Percentiles rank a stretch among this genome's conserved stretches.
phyloP scores from a whole-genome alignment of 2,329 filamentous ascomycete species.

The Colletotrichum sp. region DNA sequence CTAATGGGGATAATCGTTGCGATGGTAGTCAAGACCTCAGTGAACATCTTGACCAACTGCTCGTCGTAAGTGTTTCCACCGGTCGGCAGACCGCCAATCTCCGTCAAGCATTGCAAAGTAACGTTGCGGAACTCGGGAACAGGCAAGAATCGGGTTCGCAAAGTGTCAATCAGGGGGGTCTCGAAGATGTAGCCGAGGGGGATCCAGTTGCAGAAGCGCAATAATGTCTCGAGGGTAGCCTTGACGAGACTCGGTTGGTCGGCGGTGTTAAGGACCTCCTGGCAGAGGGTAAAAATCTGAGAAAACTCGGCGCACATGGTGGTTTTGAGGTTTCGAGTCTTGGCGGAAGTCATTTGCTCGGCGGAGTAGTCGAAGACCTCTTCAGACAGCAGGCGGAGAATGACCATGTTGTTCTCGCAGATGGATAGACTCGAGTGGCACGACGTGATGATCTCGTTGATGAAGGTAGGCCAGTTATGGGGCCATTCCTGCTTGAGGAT shows the following conservation, averaged over 20 bases:
- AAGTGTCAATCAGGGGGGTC: constrained; percentile 92
- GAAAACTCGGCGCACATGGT: constrained; percentile 99
- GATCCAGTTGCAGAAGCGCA: constrained; percentile 99
- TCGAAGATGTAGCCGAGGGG: constrained; percentile 98
- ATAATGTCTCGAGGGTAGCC: constrained; percentile 93
- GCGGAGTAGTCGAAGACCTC: constrained; percentile 99
- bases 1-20: constrained; percentile 91
- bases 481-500: constrained; percentile 99
- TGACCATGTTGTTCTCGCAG: constrained; percentile 99
- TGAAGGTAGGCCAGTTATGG: constrained; percentile 99
- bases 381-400: constrained; percentile 91
- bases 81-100: constrained; percentile 93
- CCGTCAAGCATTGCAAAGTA: constrained; percentile 94
- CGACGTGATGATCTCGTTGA: constrained; percentile 98
- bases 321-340: constrained; percentile 95
- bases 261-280: constrained; percentile 90
- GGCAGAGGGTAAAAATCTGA: constrained; percentile 96
- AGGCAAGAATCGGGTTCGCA: constrained; percentile 90
- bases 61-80: constrained; percentile 86
- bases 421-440: constrained; percentile 95
- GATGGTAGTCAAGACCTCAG: constrained; percentile 91
- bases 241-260: constrained; percentile 89
- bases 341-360: constrained; percentile 98
- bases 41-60: constrained; percentile 98
- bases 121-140: constrained; percentile 96